phyloP scores from a whole-genome alignment of 768 basidiomycete genomes.

The Trametes cingulata region DNA sequence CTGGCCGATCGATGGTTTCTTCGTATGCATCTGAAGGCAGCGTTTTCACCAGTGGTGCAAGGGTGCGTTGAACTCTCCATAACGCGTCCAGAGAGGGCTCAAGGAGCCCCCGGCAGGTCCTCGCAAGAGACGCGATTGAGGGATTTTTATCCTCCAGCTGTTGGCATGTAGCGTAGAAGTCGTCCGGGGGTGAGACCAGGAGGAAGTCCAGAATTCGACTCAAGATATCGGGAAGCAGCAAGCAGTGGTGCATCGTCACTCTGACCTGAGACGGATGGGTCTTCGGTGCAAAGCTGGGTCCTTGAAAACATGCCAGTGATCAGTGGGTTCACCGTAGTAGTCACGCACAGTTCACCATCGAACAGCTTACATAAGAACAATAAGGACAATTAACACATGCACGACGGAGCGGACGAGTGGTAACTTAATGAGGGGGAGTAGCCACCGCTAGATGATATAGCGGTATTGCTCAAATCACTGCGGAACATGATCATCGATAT shows the following conservation, averaged over 20 bases:
- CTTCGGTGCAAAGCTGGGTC: not conserved
- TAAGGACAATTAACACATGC: too few species aligned
- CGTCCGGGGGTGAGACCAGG: not conserved
- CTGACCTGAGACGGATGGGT: not conserved
- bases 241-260: not conserved
- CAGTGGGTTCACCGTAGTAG: too few species aligned
- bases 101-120: not conserved
- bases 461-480: too few species aligned
- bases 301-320: too few species aligned
- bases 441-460: too few species aligned
- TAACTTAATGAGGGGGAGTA: too few species aligned
- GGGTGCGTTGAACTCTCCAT: not conserved
- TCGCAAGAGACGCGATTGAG: not conserved
- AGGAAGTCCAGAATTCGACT: not conserved
- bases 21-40: not conserved
- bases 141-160: not conserved
- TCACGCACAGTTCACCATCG: too few species aligned
- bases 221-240: not conserved
- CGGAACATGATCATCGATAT: too few species aligned
- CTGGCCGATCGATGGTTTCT: not conserved
- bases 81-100: not conserved
- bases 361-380: too few species aligned
- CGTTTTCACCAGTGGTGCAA: not conserved
- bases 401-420: too few species aligned
- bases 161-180: not conserved